phyloP scores from a whole-genome alignment of 495 filamentous ascomycete species.

The Aspergillus avenaceus region DNA sequence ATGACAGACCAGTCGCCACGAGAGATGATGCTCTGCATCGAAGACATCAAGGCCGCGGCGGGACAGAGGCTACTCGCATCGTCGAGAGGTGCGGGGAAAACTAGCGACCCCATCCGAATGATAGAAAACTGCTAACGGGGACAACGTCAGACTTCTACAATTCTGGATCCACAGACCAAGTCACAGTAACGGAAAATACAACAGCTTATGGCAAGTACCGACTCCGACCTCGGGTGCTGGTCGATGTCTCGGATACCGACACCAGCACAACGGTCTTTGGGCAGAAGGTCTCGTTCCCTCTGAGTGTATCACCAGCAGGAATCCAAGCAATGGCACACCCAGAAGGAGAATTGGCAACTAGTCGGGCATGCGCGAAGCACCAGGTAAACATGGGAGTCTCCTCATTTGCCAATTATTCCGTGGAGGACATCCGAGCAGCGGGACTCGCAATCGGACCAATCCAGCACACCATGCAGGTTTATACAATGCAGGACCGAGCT shows the following conservation, averaged over 20 bases:
- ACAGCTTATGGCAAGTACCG: constrained; percentile 7
- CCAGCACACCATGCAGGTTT: constrained; percentile 63
- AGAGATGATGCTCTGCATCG: constrained; percentile 9
- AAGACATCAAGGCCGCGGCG: constrained; percentile 4
- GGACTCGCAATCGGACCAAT: constrained; percentile 35
- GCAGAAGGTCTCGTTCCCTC: constrained; percentile 24
- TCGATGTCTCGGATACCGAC: constrained; percentile 43
- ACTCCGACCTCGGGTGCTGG: constrained; percentile 3
- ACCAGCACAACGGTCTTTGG: constrained; percentile 42
- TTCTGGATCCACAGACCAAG: constrained; percentile 5
- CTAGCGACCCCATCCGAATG: not conserved
- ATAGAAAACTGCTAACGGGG: not conserved
- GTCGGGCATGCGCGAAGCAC: constrained; percentile 46
- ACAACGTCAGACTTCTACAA: constrained; percentile 6
- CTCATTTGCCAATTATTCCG: constrained; percentile 41
- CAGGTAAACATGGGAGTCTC: constrained; percentile 53
- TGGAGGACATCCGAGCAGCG: constrained; percentile 53
- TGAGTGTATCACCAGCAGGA: constrained; percentile 57
- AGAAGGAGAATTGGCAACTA: constrained; percentile 64
- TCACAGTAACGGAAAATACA: constrained; percentile 6
- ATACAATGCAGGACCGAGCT: constrained; percentile 62
- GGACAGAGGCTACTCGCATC: not conserved
- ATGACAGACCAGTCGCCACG: not conserved
- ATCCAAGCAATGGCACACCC: constrained; percentile 62
- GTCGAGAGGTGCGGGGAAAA: not conserved